phyloP scores from a whole-genome alignment of 257 asterid species.

The Capsicum rhomboideum region DNA sequence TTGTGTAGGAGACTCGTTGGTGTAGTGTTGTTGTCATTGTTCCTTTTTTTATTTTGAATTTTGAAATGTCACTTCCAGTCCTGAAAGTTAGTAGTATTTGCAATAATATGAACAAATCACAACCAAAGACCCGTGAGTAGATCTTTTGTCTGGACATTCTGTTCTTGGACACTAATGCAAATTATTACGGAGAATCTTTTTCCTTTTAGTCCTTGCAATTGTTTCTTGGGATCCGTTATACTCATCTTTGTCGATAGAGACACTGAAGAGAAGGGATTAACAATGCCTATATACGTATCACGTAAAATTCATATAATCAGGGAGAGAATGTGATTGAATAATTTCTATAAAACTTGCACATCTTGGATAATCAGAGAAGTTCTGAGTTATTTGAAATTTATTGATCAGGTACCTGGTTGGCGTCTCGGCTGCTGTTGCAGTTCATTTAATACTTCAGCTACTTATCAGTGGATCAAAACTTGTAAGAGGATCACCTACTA shows the following conservation, averaged over 20 bases:
- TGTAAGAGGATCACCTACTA: slow-evolving; percentile 28
- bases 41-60: background rate
- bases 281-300: background rate
- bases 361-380: background rate
- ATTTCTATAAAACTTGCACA: background rate
- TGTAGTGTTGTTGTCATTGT: background rate
- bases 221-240: background rate
- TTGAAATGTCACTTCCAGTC: background rate
- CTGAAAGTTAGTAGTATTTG: background rate
- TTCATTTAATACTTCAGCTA: slow-evolving; percentile 65
- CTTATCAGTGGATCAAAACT: slow-evolving; percentile 35
- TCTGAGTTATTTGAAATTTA: background rate
- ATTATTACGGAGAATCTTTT: background rate
- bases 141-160: background rate
- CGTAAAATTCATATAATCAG: background rate
- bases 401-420: slow-evolving; percentile 68
- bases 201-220: background rate
- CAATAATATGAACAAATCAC: background rate
- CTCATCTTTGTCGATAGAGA: background rate
- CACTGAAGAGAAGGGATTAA: background rate
- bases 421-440: slow-evolving; percentile 64
- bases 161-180: background rate
- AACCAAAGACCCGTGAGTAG: background rate
- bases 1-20: background rate
- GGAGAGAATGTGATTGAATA: background rate